Percentiles rank a stretch among this genome's conserved stretches.
Evolutionary conservation across 2,329 filamentous ascomycete species (phyloP).

Genomic region (Penicillium brevicompactum): DNA sequence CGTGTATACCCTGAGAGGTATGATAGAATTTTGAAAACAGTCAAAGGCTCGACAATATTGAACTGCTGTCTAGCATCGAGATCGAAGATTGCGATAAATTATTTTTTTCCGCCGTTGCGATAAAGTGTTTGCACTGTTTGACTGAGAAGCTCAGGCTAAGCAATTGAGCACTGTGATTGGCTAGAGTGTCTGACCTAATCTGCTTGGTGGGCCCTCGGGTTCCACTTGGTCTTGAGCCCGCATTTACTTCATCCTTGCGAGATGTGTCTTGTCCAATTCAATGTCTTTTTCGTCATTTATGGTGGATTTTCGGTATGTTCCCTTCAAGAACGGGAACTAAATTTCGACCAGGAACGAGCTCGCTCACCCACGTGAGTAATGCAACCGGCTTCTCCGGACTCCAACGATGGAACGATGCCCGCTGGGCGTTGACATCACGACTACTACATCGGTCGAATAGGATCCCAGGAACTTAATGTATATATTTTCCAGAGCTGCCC

Average conservation of each 20-base stretch:
- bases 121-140: slow-evolving; percentile 28
- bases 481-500: neutral
- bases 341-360: neutral
- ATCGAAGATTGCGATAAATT: slow-evolving; percentile 26
- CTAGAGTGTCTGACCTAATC: neutral
- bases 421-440: slow-evolving; percentile 24
- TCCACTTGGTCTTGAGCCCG: too few species aligned
- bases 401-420: neutral
- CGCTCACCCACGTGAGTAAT: neutral
- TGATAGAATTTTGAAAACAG: neutral
- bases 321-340: neutral
- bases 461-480: neutral
- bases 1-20: neutral
- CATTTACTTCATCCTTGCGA: too few species aligned
- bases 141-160: neutral
- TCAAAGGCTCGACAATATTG: slow-evolving; percentile 2
- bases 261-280: too few species aligned
- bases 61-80: slow-evolving; percentile 7
- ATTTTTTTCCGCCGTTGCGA: slow-evolving; percentile 26
- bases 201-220: neutral
- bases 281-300: neutral
- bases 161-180: neutral
- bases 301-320: too few species aligned
- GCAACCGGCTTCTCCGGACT: slow-evolving; percentile 8
- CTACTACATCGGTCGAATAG: slow-evolving; percentile 8